Conservation (phyloP, 306 rosid species). For the cucumber (Cucumis sativus) region Cucumber_9930_V3 NC_026657.2:23887501-23888000, state of each 20-base stretch:
- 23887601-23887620: slow-evolving; percentile 35
- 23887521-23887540: slow-evolving; percentile 41
- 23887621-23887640: slow-evolving; percentile 45
- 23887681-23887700: slow-evolving; percentile 27
- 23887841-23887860: background rate
- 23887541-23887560: slow-evolving; percentile 29
- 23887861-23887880: background rate
- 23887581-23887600: slow-evolving; percentile 82
- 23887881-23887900: background rate
- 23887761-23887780: slow-evolving; percentile 49
- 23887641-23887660: slow-evolving; percentile 17
- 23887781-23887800: slow-evolving; percentile 77
- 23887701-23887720: slow-evolving; percentile 35
- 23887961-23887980: background rate
- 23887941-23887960: background rate
- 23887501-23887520: slow-evolving; percentile 19
- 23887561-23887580: slow-evolving; percentile 24
- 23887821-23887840: background rate
- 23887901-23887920: background rate
- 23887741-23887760: slow-evolving; percentile 53
- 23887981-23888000: background rate
- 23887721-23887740: slow-evolving; percentile 45
- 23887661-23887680: slow-evolving; percentile 17
- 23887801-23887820: background rate
- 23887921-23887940: background rate